These are phyloP conservation scores for Lindgomyces ingoldianus DNA, from an alignment of 495 filamentous ascomycete genomes.

Conservation along the genomic window DNA sequence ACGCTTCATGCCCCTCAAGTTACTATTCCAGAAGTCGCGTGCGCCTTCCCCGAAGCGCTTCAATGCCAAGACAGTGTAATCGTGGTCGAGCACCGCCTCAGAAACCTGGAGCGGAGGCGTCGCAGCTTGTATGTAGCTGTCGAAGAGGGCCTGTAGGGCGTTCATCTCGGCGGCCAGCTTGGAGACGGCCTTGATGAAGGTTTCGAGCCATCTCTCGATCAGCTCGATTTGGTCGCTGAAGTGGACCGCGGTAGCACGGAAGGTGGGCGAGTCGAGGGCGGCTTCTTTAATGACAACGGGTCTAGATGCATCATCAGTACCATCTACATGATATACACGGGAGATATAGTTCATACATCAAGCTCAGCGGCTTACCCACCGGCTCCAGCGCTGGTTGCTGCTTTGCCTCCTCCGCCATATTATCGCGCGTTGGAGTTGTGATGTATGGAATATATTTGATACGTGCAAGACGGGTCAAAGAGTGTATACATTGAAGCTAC, in stretches of 20 bases:
- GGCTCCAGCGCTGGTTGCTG: slow-evolving; percentile 28
- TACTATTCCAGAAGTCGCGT: slow-evolving; percentile 79
- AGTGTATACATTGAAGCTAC: slow-evolving; percentile 21
- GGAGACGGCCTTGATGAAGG: slow-evolving; percentile 74
- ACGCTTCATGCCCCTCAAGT: slow-evolving; percentile 69
- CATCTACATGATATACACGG: background rate
- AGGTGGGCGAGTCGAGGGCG: slow-evolving; percentile 91
- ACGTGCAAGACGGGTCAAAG: background rate
- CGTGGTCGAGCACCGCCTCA: slow-evolving; percentile 85
- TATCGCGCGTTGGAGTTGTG: background rate
- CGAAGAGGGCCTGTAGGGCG: slow-evolving; percentile 68
- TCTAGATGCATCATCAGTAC: slow-evolving; percentile 43
- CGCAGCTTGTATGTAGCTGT: slow-evolving; percentile 69
- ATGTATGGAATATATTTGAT: background rate
- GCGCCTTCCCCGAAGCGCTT: slow-evolving; percentile 80
- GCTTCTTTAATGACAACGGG: slow-evolving; percentile 94
- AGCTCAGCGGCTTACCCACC: slow-evolving; percentile 31
- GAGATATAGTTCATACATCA: slow-evolving; percentile 43
- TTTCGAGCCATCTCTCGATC: slow-evolving; percentile 91
- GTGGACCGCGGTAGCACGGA: slow-evolving; percentile 83
- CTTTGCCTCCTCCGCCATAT: slow-evolving; percentile 27
- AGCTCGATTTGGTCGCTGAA: slow-evolving; percentile 90
- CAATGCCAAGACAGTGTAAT: slow-evolving; percentile 87
- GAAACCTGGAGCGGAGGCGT: slow-evolving; percentile 70
- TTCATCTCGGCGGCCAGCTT: slow-evolving; percentile 75